phyloP scores from a whole-genome alignment of 148 eudicot species.

The Hydrangea macrophylla region DNA sequence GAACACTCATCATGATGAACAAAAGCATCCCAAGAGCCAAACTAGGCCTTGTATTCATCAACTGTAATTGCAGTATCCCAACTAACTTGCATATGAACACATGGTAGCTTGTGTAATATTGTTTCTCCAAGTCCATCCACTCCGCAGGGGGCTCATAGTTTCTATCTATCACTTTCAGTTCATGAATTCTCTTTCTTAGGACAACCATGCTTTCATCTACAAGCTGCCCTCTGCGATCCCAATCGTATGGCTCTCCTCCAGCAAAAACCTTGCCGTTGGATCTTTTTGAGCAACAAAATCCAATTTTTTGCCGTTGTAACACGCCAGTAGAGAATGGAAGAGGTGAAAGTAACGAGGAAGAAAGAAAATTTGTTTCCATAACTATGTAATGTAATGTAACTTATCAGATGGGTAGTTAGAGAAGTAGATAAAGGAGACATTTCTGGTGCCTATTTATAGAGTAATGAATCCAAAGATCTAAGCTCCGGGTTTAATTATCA shows the following conservation, averaged over 20 bases:
- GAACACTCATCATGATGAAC: slow-evolving; percentile 32
- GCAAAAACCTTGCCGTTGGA: not conserved
- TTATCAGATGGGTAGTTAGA: too few species aligned
- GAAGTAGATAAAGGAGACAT: too few species aligned
- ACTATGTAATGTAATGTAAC: too few species aligned
- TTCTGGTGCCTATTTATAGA: too few species aligned
- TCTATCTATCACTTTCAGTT: slow-evolving; percentile 40
- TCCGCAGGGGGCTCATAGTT: slow-evolving; percentile 39
- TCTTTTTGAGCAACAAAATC: too few species aligned
- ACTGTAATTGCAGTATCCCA: slow-evolving; percentile 34
- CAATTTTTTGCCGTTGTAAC: too few species aligned
- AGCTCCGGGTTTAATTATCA: too few species aligned
- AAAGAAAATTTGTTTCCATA: too few species aligned
- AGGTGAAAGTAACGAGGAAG: too few species aligned
- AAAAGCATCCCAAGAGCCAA: slow-evolving; percentile 36
- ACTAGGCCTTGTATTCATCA: slow-evolving; percentile 42
- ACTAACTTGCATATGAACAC: slow-evolving; percentile 29
- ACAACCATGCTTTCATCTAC: slow-evolving; percentile 50
- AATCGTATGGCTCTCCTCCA: slow-evolving; percentile 28
- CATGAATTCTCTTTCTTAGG: slow-evolving; percentile 41
- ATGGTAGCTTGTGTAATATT: slow-evolving; percentile 33
- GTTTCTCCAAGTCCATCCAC: slow-evolving; percentile 61
- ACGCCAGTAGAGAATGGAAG: too few species aligned
- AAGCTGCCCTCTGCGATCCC: slow-evolving; percentile 18
- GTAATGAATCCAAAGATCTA: too few species aligned